A percentile compares a stretch with the other conserved stretches of the same genome.
Evolutionary conservation across 352 stramenopile species (phyloP).

Genomic region (Phytopythium cucurbitacearum): DNA sequence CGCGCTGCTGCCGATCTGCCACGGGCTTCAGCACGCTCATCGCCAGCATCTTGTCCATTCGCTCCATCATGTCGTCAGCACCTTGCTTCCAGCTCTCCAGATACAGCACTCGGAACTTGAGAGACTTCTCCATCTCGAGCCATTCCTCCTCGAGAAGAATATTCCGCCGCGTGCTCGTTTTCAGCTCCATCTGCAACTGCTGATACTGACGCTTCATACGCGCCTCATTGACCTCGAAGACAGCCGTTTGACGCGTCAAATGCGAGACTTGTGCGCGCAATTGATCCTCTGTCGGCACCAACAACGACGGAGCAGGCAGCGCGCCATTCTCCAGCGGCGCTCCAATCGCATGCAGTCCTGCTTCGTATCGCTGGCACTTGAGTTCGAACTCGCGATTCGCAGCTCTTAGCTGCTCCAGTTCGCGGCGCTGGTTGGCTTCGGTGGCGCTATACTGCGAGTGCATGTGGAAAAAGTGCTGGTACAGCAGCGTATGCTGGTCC

Average conservation of each 20-base stretch:
- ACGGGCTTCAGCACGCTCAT: conserved; percentile 51
- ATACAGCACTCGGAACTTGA: conserved; percentile 88
- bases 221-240: conserved; percentile 82
- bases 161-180: conserved; percentile 22
- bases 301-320: too few species aligned
- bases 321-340: conserved; percentile 1
- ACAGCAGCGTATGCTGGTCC: conserved; percentile 72
- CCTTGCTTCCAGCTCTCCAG: conserved; percentile 89
- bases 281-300: conserved; percentile 22
- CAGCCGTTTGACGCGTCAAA: conserved; percentile 66
- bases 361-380: conserved; percentile 55
- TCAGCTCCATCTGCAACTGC: conserved; percentile 46
- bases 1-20: conserved; percentile 34
- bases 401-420: conserved; percentile 31
- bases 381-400: conserved; percentile 39
- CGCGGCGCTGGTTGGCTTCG: conserved; percentile 27
- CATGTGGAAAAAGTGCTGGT: conserved; percentile 69
- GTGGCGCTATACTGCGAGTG: conserved; percentile 38
- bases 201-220: conserved; percentile 61
- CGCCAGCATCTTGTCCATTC: conserved; percentile 58
- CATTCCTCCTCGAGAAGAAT: conserved; percentile 61
- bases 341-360: conserved; percentile 38
- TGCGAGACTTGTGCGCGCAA: conserved; percentile 53
- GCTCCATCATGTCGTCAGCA: conserved; percentile 54
- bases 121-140: conserved; percentile 83